phyloP scores from a whole-genome alignment of 2,329 filamentous ascomycete species.

The Grosmannia penicillata region DNA sequence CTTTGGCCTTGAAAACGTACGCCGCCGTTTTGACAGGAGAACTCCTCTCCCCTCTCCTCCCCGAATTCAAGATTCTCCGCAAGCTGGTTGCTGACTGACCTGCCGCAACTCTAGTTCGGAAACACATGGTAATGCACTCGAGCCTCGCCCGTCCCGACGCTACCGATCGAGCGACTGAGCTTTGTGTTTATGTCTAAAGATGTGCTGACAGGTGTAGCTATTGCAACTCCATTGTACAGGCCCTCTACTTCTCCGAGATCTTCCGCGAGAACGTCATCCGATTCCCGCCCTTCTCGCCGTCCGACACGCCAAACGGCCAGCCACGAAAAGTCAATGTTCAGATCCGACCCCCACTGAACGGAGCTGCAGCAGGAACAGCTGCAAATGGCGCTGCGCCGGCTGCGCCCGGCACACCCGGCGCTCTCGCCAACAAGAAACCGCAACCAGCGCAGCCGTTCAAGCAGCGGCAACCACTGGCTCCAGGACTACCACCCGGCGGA shows the following conservation, averaged over 20 bases:
- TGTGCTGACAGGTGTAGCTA: conserved; percentile 45
- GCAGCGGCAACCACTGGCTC: conserved; percentile 37
- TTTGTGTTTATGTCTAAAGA: conserved; percentile 3
- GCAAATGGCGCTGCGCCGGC: conserved; percentile 19
- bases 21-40: conserved; percentile 19
- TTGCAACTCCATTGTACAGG: conserved; percentile 96
- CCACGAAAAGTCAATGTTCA: conserved; percentile 43
- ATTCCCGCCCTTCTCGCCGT: conserved; percentile 62
- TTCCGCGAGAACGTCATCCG: conserved; percentile 92
- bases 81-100: no score
- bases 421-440: conserved; percentile 28
- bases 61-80: not conserved
- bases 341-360: conserved; percentile 40
- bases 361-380: conserved; percentile 9
- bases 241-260: conserved; percentile 84
- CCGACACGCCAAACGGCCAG: conserved; percentile 51
- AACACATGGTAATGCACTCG: conserved; percentile 72
- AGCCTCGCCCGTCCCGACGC: not conserved
- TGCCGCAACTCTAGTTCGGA: conserved; percentile 52
- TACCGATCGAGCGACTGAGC: no score
- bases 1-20: conserved; percentile 94
- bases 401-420: conserved; percentile 16
- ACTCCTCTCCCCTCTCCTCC: not conserved
- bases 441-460: conserved; percentile 40
- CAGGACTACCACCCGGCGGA: conserved; percentile 34